Base-by-base conservation (phyloP, 306 rosid species). In the Rosa chinensis region DNA sequence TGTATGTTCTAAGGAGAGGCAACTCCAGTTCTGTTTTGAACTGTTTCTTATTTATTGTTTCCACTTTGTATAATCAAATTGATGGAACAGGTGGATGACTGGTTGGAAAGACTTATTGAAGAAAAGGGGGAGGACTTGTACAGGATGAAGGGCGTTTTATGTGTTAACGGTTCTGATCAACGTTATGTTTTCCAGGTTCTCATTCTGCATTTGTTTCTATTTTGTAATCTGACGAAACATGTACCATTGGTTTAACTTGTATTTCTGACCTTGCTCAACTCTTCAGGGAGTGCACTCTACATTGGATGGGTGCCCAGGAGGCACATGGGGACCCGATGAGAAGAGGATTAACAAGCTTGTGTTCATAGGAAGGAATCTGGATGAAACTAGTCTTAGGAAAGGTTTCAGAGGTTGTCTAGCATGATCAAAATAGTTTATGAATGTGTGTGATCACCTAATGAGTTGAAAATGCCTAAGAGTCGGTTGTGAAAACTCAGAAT, bases 101-200 rank as follows among this genome's bases (percentile, higher is more conserved):
- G 98, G 98, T 90, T 94, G 17, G 97, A 94, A 80, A 87, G 98
- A 80, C 50, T 94, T 85, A 79, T 90, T 45, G 98, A 88, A 81
- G 97, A 92, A 79, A 94, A 94, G 82, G 98, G 97, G 75, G 98
- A 94, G 59, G 97, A 94, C 82, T 88, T 94, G 80, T 94, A 94
- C 82, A 92, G 97, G 84, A 90, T 94, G 97, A 94, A 94, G 77
- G 98, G 98, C 25, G 84, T 92, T 71, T 86, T 94, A 76, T 87
- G 91, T 61, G 93, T 94, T 37, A 82, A 83, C 67, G 93, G 83
- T 75, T 87, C 89, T 6, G 93, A 92, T 59, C 94, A 94, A 67
- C 90, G 94, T 69, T 90, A 92, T 62, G 97, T 90, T 45, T 86
- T 94, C 75, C 98, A 94, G 94, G 98, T 92, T 68, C 83, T 53